Conservation (phyloP, 805 yeast genomes). For the Myxozyma nipponensis region DNA sequence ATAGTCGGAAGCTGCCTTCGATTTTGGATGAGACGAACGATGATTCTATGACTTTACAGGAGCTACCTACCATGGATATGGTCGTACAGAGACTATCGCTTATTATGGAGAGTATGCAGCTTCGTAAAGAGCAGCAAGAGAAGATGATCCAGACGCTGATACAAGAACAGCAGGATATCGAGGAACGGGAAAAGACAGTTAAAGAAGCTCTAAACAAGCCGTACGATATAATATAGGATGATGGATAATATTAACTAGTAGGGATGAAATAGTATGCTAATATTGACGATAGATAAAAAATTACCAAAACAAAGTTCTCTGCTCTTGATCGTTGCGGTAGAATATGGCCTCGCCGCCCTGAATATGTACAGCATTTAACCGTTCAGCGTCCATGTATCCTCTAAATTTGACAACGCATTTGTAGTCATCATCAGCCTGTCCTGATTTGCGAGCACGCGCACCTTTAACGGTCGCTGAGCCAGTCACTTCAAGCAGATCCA, state of each 20-base stretch:
- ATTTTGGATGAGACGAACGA: background rate
- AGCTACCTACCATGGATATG: slow-evolving; percentile 18
- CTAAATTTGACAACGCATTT: slow-evolving; percentile 15
- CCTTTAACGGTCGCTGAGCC: slow-evolving; percentile 19
- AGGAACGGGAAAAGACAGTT: slow-evolving; percentile 9
- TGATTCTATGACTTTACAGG: slow-evolving; percentile 10
- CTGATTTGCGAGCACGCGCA: slow-evolving; percentile 3
- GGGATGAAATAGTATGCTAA: background rate
- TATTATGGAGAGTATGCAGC: slow-evolving; percentile 11
- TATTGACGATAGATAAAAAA: background rate
- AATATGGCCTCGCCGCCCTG: slow-evolving; percentile 15
- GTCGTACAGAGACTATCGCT: slow-evolving; percentile 13
- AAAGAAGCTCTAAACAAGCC: slow-evolving; percentile 12
- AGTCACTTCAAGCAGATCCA: slow-evolving; percentile 13
- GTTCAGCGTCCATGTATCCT: slow-evolving; percentile 23
- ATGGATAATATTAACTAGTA: too few species aligned
- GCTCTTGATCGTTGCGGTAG: slow-evolving; percentile 11
- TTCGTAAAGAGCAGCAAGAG: slow-evolving; percentile 11
- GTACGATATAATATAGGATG: background rate
- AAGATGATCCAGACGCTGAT: slow-evolving; percentile 9
- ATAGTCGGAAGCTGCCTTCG: background rate
- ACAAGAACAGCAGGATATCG: slow-evolving; percentile 12
- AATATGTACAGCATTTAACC: slow-evolving; percentile 22
- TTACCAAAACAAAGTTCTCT: slow-evolving; percentile 16
- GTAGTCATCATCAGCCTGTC: background rate